Evolutionary conservation across 495 filamentous ascomycete genomes (phyloP), one percentile per base, ranked within the genome.

Genomic region (Hamigera avellanea): DNA sequence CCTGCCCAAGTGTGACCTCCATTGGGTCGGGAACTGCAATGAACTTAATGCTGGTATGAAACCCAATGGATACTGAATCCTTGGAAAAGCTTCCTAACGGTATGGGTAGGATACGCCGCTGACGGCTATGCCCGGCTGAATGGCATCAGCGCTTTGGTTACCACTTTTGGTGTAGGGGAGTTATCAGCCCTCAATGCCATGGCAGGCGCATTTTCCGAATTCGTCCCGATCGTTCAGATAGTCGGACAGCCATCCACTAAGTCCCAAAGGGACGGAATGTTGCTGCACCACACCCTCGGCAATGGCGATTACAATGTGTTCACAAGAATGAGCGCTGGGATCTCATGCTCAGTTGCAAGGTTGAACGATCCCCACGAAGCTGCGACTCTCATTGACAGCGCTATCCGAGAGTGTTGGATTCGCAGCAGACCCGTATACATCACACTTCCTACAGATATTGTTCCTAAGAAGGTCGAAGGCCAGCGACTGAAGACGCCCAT

Each of bases 281-380:
- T 93, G n/a, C 67, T 96, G 9, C 89, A 96, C 53, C 89, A 96
- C 58, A 93, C 88, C 1, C 77, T 96, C 10, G 88, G 86, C 21
- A 91, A 94, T 50, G 88, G 88, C 19, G 80, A 91, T 52, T 91
- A 83, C 57, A 75, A 81, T 38, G 83, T 83, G n/a, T 95, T 91
- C 50, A 64, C 73, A 43, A 70, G 78, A 41, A 95, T 95, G 81
- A 80, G 67, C 50, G 60, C 62, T 10, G 59, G 72, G 15, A 78
- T 95, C 42, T 80, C 84, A 5, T 83, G 78, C 52, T 71, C 75
- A 19, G 64, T 76, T 21, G 76, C 78, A 8, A 74, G 73, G 19
- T 67, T 96, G 32, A 78, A 75, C 37, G 70, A 88, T 26, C 72
- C 78, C 1, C 47, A 64, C 33, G 77, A 86, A 39, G 81, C 80